Base-by-base conservation (phyloP, 306 rosid genomes). In the Fragaria vesca region DNA sequence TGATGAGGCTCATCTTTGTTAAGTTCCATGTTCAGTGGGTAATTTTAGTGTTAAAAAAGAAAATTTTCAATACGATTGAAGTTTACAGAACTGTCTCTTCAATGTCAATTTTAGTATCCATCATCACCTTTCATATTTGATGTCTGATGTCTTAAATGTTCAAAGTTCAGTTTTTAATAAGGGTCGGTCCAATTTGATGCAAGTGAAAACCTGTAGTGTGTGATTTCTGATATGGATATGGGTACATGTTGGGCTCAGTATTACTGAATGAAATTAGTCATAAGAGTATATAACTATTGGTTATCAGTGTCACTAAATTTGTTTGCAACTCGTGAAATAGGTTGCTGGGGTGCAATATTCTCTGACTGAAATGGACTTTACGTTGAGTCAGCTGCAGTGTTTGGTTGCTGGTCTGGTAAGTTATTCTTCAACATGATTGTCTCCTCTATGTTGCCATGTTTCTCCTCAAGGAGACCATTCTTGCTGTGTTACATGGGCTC, bases 351-450 rank as follows among this genome's bases (percentile, higher is more conserved):
- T 91, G 81, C 90, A 89, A 80, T 78, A 71, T 63, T 80, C 91
- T 68, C 85, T 93, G 60, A 58, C 87, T 77, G 77, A 71, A 69
- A 80, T 91, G 51, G 94, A 85, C 70, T 85, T 71, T 66, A 93
- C 88, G 83, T 79, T 96, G 89, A 80, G 82, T 63, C 28, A 68
- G 47, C 77, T 96, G 88, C 93, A 88, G 69, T 75, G 54, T 42
- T 57, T 87, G 76, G 88, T 96, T 76, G 85, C 82, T 77, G 79
- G 88, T 74, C 76, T 96, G 99, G 99, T 96, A 88, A 88, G 93
- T 88, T 82, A 55, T 76, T 43, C 69, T 60, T 30, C 21, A 2
- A 52, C 21, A 28, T 50, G 40, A n/a, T 51, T 72, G 26, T 50
- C 30, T 32, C 18, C 58, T 71, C 28, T 26, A 4, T 24, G 34